phyloP scores from a whole-genome alignment of 495 filamentous ascomycete species.

The Venustampulla echinocandica region DNA sequence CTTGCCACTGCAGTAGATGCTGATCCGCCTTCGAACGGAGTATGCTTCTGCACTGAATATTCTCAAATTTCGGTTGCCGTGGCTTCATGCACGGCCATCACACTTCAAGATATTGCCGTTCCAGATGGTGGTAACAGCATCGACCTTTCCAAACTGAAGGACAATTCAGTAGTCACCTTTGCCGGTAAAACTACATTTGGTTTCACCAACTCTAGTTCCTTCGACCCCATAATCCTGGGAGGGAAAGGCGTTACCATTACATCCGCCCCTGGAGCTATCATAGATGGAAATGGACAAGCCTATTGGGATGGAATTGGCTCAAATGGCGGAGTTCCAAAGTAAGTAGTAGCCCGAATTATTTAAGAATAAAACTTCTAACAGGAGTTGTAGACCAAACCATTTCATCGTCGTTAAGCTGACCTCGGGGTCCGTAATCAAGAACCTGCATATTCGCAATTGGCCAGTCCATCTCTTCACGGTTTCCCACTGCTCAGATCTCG shows the following conservation, averaged over 20 bases:
- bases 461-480: conserved; percentile 35
- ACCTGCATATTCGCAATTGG: conserved; percentile 36
- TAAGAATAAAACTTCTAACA: conserved; percentile 3
- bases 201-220: conserved; percentile 27
- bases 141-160: conserved; percentile 29
- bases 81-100: conserved; percentile 32
- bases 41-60: conserved; percentile 35
- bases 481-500: conserved; percentile 23
- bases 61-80: conserved; percentile 35
- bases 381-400: conserved; percentile 30
- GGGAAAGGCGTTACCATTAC: conserved; percentile 35
- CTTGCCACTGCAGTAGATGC: too few species aligned
- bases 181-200: conserved; percentile 34
- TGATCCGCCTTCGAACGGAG: not conserved
- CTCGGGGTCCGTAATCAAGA: conserved; percentile 25
- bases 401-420: conserved; percentile 38
- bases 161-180: conserved; percentile 35
- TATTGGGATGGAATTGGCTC: conserved; percentile 44
- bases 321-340: conserved; percentile 37
- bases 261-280: conserved; percentile 29
- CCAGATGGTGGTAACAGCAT: conserved; percentile 30
- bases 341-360: conserved; percentile 4
- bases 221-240: conserved; percentile 33
- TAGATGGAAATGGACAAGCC: conserved; percentile 37
- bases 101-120: conserved; percentile 29